Percentiles rank a stretch among this genome's conserved stretches.
phyloP scores from a whole-genome alignment of 23 red algal genomes.

The Gracilaria vermiculophylla region DNA sequence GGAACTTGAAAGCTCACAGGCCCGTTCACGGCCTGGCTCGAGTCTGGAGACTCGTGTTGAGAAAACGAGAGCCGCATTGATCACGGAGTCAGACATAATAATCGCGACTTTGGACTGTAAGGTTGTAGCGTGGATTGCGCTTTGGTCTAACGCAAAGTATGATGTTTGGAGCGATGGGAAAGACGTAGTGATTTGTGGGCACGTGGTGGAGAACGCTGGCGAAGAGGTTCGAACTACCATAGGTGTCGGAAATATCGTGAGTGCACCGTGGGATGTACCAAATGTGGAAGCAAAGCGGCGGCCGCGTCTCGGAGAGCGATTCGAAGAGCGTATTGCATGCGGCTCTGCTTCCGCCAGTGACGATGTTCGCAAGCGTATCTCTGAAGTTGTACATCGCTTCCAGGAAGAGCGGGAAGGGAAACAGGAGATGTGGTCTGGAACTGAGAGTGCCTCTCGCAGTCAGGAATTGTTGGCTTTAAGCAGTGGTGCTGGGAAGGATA shows the following conservation, averaged over 20 bases:
- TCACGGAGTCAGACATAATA: slow-evolving; percentile 46
- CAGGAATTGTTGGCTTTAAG: slow-evolving; percentile 5
- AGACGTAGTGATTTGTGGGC: slow-evolving; percentile 23
- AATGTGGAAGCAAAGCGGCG: slow-evolving; percentile 7
- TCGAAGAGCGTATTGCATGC: slow-evolving; percentile 29
- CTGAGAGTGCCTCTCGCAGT: neutral
- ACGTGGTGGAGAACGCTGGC: neutral
- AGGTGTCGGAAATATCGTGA: neutral
- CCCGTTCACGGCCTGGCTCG: neutral
- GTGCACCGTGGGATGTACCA: slow-evolving; percentile 41
- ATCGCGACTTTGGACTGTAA: slow-evolving; percentile 66
- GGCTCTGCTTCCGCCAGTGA: slow-evolving; percentile 49
- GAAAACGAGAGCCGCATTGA: slow-evolving; percentile 66
- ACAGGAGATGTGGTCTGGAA: neutral
- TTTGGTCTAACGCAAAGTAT: slow-evolving; percentile 24
- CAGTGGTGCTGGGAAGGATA: neutral
- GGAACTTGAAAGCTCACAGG: neutral
- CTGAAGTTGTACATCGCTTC: neutral
- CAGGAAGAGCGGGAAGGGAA: slow-evolving; percentile 29
- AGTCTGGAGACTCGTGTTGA: slow-evolving; percentile 36
- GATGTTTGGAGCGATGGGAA: slow-evolving; percentile 48
- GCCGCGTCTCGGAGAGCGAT: slow-evolving; percentile 22
- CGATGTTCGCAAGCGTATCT: slow-evolving; percentile 5
- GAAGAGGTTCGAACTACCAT: neutral
- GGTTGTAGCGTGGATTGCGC: slow-evolving; percentile 49